These are phyloP conservation scores for Moesziomyces parantarcticus DNA, from an alignment of 1,284 basidiomycete species.

Conservation along the genomic window DNA sequence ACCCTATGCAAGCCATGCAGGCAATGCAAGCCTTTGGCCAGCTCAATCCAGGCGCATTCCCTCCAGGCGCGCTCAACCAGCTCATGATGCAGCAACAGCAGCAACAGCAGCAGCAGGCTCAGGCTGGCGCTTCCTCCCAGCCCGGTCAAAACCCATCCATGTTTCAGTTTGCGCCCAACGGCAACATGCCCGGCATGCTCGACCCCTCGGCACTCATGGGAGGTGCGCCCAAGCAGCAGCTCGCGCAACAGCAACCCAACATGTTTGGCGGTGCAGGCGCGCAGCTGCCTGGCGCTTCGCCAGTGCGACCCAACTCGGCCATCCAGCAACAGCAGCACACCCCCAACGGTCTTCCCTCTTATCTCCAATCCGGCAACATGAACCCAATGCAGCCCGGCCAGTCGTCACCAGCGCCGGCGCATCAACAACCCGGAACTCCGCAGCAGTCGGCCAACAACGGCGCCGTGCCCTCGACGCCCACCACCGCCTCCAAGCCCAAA, in stretches of 20 bases:
- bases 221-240: slow-evolving; percentile 23
- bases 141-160: slow-evolving; percentile 20
- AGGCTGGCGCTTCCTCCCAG: slow-evolving; percentile 20
- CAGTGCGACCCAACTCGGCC: slow-evolving; percentile 35
- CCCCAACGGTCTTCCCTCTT: slow-evolving; percentile 44
- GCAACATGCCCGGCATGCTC: slow-evolving; percentile 29
- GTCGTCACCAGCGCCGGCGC: slow-evolving; percentile 30
- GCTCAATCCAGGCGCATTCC: slow-evolving; percentile 40
- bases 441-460: slow-evolving; percentile 35
- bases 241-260: slow-evolving; percentile 18
- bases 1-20: slow-evolving; percentile 49
- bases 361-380: slow-evolving; percentile 33
- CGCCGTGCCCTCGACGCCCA: slow-evolving; percentile 25
- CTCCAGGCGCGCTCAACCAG: slow-evolving; percentile 37
- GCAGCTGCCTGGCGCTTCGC: slow-evolving; percentile 22
- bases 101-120: slow-evolving; percentile 24
- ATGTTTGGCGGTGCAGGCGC: slow-evolving; percentile 27
- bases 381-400: slow-evolving; percentile 27
- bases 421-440: slow-evolving; percentile 41
- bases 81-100: slow-evolving; percentile 46
- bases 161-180: slow-evolving; percentile 37
- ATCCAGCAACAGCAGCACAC: slow-evolving; percentile 31
- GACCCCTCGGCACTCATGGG: slow-evolving; percentile 43
- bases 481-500: slow-evolving; percentile 39
- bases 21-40: slow-evolving; percentile 47